phyloP scores from a whole-genome alignment of 2,329 filamentous ascomycete genomes.

The Colletotrichum siamense region DNA sequence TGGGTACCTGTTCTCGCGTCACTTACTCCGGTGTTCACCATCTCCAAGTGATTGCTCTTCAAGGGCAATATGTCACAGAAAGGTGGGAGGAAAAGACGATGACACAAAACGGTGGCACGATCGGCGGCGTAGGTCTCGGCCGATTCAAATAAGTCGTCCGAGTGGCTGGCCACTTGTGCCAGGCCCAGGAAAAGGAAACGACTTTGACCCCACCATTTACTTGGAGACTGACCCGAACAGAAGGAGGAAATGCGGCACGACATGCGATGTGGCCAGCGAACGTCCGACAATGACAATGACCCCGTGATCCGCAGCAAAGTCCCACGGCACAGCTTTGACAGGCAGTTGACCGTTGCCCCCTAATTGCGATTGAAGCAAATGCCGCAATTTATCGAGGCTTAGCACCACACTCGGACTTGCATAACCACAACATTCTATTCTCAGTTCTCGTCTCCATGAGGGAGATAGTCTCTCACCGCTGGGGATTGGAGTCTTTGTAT shows the following conservation, averaged over 20 bases:
- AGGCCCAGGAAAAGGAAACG: neutral
- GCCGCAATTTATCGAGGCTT: neutral
- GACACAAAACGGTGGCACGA: neutral
- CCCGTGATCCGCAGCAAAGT: neutral
- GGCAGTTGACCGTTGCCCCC: neutral
- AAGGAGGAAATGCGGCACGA: neutral
- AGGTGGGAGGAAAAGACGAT: neutral
- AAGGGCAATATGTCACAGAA: neutral
- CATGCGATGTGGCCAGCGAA: neutral
- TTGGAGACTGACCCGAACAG: neutral
- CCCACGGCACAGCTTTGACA: neutral
- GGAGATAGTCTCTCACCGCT: neutral
- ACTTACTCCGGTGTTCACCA: neutral
- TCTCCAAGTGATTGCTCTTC: neutral
- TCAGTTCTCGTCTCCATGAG: neutral
- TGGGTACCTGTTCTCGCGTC: neutral
- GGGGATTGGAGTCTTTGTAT: neutral
- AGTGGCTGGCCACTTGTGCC: neutral
- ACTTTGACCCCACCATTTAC: neutral
- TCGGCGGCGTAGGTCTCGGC: neutral
- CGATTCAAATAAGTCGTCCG: neutral
- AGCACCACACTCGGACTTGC: neutral
- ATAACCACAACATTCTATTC: neutral
- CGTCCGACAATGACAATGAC: neutral
- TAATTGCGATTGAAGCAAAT: neutral